Conservation (phyloP, 345 rosid species). For the Microcos paniculata region DNA sequence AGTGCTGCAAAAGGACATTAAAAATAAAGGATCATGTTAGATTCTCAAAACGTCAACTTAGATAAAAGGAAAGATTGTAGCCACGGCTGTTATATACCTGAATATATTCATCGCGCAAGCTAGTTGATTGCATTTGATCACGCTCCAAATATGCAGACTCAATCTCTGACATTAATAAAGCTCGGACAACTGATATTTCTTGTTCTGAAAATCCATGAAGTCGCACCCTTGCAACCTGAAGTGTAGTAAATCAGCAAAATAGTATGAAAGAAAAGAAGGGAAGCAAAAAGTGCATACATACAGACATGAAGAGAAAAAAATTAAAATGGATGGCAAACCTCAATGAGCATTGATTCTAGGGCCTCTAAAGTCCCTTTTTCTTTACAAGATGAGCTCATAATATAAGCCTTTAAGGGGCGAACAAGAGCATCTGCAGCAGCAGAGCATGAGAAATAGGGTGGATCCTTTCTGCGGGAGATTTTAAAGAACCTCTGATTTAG, state of each 20-base stretch:
- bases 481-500: constrained; percentile 91
- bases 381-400: constrained; percentile 79
- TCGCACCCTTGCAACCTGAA: constrained; percentile 84
- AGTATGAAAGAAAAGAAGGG: not conserved
- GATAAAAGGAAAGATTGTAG: constrained; percentile 11
- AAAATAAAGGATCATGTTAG: not conserved
- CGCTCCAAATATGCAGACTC: constrained; percentile 97
- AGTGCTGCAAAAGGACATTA: constrained; percentile 48
- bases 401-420: constrained; percentile 73
- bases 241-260: constrained; percentile 16
- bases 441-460: constrained; percentile 88
- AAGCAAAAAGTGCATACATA: constrained; percentile 14
- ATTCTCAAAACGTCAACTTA: not conserved
- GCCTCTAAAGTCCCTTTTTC: constrained; percentile 80
- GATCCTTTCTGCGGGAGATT: constrained; percentile 76
- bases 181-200: constrained; percentile 78
- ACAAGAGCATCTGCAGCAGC: constrained; percentile 82
- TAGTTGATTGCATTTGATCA: constrained; percentile 88
- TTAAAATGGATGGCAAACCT: constrained; percentile 52
- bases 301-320: constrained; percentile 20
- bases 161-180: constrained; percentile 80
- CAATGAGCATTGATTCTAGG: constrained; percentile 82
- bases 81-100: constrained; percentile 41
- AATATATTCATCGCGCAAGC: constrained; percentile 80
- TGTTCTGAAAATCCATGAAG: constrained; percentile 93